These are phyloP conservation scores for Cladophialophora exuberans DNA, from an alignment of 2,329 filamentous ascomycete species.

Conservation along the genomic window DNA sequence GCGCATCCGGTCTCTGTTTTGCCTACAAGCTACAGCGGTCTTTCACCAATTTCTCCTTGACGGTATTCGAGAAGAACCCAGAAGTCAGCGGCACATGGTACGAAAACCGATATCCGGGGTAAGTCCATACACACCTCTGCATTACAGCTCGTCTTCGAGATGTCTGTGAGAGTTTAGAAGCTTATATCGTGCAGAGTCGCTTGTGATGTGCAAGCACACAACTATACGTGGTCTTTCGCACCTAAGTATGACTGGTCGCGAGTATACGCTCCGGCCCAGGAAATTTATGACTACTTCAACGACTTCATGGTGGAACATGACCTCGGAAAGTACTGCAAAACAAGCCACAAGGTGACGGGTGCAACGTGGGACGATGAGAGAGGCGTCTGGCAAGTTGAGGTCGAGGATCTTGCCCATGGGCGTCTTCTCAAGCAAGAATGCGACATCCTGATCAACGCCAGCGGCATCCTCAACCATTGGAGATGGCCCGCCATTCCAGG, in stretches of 20 bases:
- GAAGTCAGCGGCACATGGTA: conserved; percentile 47
- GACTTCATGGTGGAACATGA: conserved; percentile 64
- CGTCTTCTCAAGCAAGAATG: neutral
- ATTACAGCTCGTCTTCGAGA: neutral
- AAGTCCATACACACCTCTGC: neutral
- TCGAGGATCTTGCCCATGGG: neutral
- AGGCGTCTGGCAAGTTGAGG: conserved; percentile 5
- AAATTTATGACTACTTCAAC: conserved; percentile 71
- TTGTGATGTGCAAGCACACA: conserved; percentile 51
- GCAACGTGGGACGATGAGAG: conserved; percentile 10
- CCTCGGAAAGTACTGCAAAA: conserved; percentile 61
- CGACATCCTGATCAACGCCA: conserved; percentile 53
- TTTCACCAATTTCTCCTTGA: conserved; percentile 35
- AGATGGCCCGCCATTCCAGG: conserved; percentile 38
- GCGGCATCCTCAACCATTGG: conserved; percentile 61
- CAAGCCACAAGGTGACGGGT: conserved; percentile 1
- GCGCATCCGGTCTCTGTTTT: conserved; percentile 23
- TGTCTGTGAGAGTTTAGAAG: no score
- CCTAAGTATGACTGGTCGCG: conserved; percentile 72
- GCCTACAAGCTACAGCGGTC: conserved; percentile 30
- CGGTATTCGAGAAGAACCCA: conserved; percentile 47
- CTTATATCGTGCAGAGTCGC: conserved; percentile 1
- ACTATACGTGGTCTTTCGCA: conserved; percentile 69
- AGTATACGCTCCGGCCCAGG: conserved; percentile 66
- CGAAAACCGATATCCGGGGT: conserved; percentile 41